A percentile compares a stretch with the other conserved stretches of the same genome.
phyloP scores from a whole-genome alignment of 345 rosid species.

The Ceriops decandra region DNA sequence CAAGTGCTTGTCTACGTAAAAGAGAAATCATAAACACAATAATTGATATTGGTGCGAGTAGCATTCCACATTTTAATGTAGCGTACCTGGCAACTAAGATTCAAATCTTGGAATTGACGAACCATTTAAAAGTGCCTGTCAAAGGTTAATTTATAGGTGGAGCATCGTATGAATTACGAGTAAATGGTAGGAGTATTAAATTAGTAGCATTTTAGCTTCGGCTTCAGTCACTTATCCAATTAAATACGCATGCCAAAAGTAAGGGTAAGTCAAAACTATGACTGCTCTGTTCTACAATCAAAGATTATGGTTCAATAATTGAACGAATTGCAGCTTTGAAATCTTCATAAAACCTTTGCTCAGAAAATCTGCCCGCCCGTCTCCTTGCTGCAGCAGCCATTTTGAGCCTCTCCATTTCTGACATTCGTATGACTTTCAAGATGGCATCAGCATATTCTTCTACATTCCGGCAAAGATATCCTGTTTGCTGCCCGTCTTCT shows the following conservation, averaged over 20 bases:
- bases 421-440: slow-evolving; percentile 50
- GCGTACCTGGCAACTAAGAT: no score
- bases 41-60: no score
- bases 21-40: no score
- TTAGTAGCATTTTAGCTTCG: no score
- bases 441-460: slow-evolving; percentile 81
- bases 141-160: no score
- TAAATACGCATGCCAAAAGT: background rate
- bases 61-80: no score
- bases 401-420: slow-evolving; percentile 55
- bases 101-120: no score
- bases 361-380: slow-evolving; percentile 68
- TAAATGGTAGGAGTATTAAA: no score
- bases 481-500: slow-evolving; percentile 77
- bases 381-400: slow-evolving; percentile 76
- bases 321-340: slow-evolving; percentile 63
- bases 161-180: no score
- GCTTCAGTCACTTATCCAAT: no score
- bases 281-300: background rate
- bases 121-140: no score
- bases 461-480: slow-evolving; percentile 69
- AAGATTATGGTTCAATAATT: slow-evolving; percentile 19
- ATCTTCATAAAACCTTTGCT: slow-evolving; percentile 66
- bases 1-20: slow-evolving; percentile 46
- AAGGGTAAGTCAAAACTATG: background rate